phyloP scores from a whole-genome alignment of 306 rosid species.

The Vigna radiata region DNA sequence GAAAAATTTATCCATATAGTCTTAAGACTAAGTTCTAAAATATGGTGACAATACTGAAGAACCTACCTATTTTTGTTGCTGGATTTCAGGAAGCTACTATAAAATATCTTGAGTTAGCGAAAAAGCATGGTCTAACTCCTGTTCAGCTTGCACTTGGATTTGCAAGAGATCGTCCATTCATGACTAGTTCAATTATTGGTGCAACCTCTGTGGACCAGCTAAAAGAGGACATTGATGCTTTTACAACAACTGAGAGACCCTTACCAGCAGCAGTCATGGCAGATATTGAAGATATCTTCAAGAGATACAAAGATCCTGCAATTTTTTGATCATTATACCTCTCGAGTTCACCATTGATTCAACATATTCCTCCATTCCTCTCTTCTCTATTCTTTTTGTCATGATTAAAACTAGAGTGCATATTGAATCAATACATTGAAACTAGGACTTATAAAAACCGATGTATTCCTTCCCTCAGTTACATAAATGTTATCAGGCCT shows the following conservation, averaged over 20 bases:
- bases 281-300: constrained; percentile 71
- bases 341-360: constrained; percentile 12
- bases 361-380: neutral
- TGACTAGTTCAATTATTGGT: constrained; percentile 89
- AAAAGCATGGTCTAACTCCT: constrained; percentile 73
- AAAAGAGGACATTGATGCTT: constrained; percentile 83
- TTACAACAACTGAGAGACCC: constrained; percentile 67
- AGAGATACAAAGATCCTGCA: constrained; percentile 85
- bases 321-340: constrained; percentile 43
- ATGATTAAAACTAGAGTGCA: no score
- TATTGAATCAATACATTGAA: no score
- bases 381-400: neutral
- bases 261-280: constrained; percentile 64
- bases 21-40: constrained; percentile 3
- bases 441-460: no score
- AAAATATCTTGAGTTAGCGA: constrained; percentile 68
- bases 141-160: constrained; percentile 90
- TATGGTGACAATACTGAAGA: constrained; percentile 1
- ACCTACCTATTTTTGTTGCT: neutral
- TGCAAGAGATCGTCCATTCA: constrained; percentile 82
- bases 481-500: no score
- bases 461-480: no score
- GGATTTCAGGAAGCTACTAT: constrained; percentile 76
- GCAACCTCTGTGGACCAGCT: constrained; percentile 88
- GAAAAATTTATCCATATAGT: neutral